Evolutionary conservation across 495 filamentous ascomycete species (phyloP), one percentile per base, ranked within the genome.

Genomic region (Aspergillus diversus): DNA sequence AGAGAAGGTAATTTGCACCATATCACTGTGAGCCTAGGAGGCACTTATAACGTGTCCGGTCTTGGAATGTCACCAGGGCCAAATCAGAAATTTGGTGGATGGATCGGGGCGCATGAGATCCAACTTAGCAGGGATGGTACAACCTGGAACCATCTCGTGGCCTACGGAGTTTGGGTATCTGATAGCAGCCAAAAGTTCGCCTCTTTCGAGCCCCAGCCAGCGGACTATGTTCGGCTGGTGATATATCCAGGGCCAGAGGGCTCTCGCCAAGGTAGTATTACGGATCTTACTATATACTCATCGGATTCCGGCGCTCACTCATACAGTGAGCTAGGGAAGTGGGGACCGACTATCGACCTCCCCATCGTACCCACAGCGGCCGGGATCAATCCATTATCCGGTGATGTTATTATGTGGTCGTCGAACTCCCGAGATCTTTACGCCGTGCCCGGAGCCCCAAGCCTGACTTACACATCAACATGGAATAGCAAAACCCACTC

Each of bases 311-410:
- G 54, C 9, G 66, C 66, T 27, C 61, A 61, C 7, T 37, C 33
- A 1, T 39, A 67, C 16, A 64, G 63, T 4, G 27, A 35, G 1
- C 58, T 55, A 2, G 81, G 81, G 35, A 35, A 68, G 37, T 86
- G 83, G 83, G 76, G 75, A 7, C 70, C 78, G 12, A 83, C 80
- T 1, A 51, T 87, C 32, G 76, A 83, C 37, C 77, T 86, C 35
- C 84, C 84, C 13, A 63, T 87, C 7, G 77, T 84, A 3, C 75
- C 84, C 21, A 82, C 76, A 8, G 70, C 77, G 2, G 74, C 67
- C 7, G 74, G 77, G 7, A 68, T 75, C 16, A 69, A 76, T n/a
- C 47, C 47, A 6, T 69, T 68, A 6, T 67, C 68, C 15, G 77
- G 77, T 8, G 69, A 77, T 27, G 64, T 86, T 16, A 63, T 83